These are phyloP conservation scores for Pestalotiopsis fici DNA, from an alignment of 2,329 filamentous ascomycete species.

Conservation along the genomic window DNA sequence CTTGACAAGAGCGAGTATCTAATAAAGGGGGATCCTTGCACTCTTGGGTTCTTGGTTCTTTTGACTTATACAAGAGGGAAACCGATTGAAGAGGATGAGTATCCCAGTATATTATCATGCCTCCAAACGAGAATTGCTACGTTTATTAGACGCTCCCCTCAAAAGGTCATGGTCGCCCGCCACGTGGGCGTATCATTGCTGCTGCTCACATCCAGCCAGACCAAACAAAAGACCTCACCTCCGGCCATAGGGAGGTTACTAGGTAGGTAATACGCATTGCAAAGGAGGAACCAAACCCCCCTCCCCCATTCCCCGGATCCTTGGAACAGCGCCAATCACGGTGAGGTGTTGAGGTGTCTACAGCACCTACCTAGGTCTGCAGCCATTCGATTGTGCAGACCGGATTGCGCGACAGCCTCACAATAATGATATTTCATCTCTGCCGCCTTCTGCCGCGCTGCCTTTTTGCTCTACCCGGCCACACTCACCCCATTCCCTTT, in stretches of 20 bases:
- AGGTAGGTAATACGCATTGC: neutral
- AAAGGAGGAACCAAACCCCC: neutral
- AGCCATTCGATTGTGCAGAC: neutral
- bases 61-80: no score
- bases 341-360: neutral
- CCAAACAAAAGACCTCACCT: neutral
- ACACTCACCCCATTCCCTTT: neutral
- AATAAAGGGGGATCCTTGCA: neutral
- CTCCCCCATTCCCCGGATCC: neutral
- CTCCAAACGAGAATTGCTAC: no score
- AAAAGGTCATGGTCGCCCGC: conserved; percentile 8
- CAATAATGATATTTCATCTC: conserved; percentile 4
- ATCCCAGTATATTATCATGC: no score
- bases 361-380: conserved; percentile 7
- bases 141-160: neutral
- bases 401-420: conserved; percentile 7
- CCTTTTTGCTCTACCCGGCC: neutral
- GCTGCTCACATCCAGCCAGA: conserved; percentile 3
- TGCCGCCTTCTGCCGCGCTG: conserved; percentile 3
- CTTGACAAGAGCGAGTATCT: neutral
- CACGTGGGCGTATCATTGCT: conserved; percentile 10
- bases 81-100: no score
- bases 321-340: conserved; percentile 7
- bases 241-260: neutral
- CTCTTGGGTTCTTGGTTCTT: no score